phyloP scores from a whole-genome alignment of 176 grass and related monocot genomes.

The Zizania latifolia region DNA sequence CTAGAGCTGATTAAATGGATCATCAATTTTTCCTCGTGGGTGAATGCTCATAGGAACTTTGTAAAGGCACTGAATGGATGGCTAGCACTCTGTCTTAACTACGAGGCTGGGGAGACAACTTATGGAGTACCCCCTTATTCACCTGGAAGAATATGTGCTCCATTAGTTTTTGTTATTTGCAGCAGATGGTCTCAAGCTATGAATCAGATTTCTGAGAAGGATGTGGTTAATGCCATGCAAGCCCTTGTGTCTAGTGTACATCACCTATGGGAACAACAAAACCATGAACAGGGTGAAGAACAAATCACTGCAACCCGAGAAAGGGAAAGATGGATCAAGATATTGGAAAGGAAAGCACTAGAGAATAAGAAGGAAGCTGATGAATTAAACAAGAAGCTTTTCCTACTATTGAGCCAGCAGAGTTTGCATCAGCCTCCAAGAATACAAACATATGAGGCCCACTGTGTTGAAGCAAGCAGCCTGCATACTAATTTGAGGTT shows the following conservation, averaged over 20 bases:
- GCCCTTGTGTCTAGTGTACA: slow-evolving; percentile 48
- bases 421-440: slow-evolving; percentile 25
- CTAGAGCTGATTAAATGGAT: slow-evolving; percentile 88
- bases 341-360: slow-evolving; percentile 46
- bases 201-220: slow-evolving; percentile 62
- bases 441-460: slow-evolving; percentile 21
- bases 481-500: slow-evolving; percentile 46
- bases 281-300: slow-evolving; percentile 46
- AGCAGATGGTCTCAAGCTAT: slow-evolving; percentile 84
- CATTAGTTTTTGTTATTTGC: slow-evolving; percentile 67
- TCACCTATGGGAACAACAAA: slow-evolving; percentile 53
- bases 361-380: slow-evolving; percentile 65
- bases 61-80: slow-evolving; percentile 78
- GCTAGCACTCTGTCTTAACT: slow-evolving; percentile 66
- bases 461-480: slow-evolving; percentile 36
- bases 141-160: slow-evolving; percentile 60
- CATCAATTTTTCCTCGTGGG: slow-evolving; percentile 70
- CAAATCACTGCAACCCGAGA: slow-evolving; percentile 39
- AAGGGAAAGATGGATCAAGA: slow-evolving; percentile 58
- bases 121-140: slow-evolving; percentile 49
- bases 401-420: slow-evolving; percentile 34
- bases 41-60: slow-evolving; percentile 69
- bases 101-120: slow-evolving; percentile 34
- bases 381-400: slow-evolving; percentile 69
- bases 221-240: slow-evolving; percentile 58